Percentiles rank a stretch among this genome's conserved stretches.
Conservation (phyloP, 2,329 filamentous ascomycete genomes). For the Penicillium occitanis region DNA sequence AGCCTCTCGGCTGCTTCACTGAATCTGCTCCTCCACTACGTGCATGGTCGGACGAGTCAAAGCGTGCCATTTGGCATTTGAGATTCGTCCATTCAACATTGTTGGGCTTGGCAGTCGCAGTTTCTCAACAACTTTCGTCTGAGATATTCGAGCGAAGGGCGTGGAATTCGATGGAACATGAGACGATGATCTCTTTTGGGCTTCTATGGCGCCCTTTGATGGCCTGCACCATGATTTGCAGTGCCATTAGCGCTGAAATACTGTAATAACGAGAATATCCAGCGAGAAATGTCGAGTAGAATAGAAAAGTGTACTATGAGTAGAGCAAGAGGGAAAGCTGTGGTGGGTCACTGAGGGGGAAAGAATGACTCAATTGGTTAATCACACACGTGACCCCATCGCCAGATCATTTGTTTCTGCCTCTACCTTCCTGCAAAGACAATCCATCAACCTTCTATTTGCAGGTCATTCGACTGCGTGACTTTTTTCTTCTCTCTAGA, state of each 20-base stretch:
- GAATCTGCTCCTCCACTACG: not conserved
- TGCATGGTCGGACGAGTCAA: conserved; percentile 2
- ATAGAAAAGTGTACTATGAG: not conserved
- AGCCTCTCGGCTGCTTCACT: not conserved
- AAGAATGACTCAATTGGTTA: conserved; percentile 6
- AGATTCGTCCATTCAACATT: not conserved
- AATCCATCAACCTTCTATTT: not conserved
- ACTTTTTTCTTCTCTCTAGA: not conserved
- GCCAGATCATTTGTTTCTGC: conserved; percentile 1
- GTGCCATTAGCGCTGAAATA: not conserved
- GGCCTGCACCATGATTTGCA: not conserved
- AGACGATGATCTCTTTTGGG: not conserved
- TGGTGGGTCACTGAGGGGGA: conserved; percentile 9
- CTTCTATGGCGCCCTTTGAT: not conserved
- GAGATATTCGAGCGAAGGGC: not conserved
- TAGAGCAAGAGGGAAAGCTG: not conserved
- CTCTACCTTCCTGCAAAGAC: not conserved
- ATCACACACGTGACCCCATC: conserved; percentile 9
- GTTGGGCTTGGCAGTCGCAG: conserved; percentile 2
- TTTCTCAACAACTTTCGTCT: not conserved
- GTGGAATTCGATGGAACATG: conserved; percentile 7
- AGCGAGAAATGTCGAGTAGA: not conserved
- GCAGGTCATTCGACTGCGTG: not conserved
- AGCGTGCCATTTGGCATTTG: conserved; percentile 6
- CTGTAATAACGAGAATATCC: not conserved